These are phyloP conservation scores for Gossypium schwendimanii DNA, from an alignment of 441 rosid genomes.

Conservation along the genomic window DNA sequence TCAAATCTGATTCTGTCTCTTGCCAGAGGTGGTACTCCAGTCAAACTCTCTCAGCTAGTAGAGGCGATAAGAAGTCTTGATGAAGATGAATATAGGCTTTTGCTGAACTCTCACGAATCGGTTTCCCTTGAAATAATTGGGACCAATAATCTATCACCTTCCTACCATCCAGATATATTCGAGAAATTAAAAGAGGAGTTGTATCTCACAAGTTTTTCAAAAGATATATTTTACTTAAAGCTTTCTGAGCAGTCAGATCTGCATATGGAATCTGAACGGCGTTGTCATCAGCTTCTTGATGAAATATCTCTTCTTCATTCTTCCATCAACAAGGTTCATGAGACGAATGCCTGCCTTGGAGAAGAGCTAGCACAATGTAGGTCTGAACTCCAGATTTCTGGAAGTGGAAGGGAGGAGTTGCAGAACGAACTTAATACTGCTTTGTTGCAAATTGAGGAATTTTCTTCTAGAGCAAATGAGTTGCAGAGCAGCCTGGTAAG, in stretches of 20 bases:
- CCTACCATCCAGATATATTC: conserved; percentile 18
- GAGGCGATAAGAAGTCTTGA: conserved; percentile 50
- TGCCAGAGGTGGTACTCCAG: conserved; percentile 31
- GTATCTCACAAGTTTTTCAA: conserved; percentile 47
- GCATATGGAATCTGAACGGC: conserved; percentile 43
- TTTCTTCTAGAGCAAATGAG: conserved; percentile 43
- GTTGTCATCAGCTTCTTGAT: conserved; percentile 37
- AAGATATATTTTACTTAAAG: conserved; percentile 56
- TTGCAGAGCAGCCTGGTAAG: conserved; percentile 57
- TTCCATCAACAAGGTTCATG: conserved; percentile 37
- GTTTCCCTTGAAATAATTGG: conserved; percentile 28
- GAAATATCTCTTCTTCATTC: conserved; percentile 47
- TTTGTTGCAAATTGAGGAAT: conserved; percentile 44
- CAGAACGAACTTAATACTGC: conserved; percentile 44
- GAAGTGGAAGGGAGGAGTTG: conserved; percentile 46
- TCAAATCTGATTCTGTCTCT: conserved; percentile 25
- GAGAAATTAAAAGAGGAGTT: conserved; percentile 71
- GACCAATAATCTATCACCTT: conserved; percentile 19
- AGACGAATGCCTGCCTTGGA: conserved; percentile 38
- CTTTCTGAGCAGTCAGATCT: conserved; percentile 54
- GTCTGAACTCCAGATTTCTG: conserved; percentile 53
- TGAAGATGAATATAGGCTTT: conserved; percentile 53
- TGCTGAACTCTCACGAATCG: conserved; percentile 45
- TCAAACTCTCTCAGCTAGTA: conserved; percentile 44
- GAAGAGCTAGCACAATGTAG: conserved; percentile 63